phyloP scores from a whole-genome alignment of 2,329 filamentous ascomycete species.

The Colletotrichum incanum region DNA sequence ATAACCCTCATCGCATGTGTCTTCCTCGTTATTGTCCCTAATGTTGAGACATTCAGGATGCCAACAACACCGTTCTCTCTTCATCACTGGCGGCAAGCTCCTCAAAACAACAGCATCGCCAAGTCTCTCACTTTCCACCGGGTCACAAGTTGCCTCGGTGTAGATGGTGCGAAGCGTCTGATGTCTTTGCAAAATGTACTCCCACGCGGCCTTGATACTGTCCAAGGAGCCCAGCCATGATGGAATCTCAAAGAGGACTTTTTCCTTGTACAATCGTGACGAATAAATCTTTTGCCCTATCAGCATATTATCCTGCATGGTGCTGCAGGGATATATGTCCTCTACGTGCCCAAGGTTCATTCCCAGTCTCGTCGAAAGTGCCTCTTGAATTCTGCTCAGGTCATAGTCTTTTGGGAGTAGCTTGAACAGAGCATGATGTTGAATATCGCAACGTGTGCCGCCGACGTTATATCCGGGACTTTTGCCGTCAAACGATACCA shows the following conservation, averaged over 20 bases:
- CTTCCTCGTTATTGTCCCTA: too few relatives aligned
- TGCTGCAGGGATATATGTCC: slow-evolving; percentile 55
- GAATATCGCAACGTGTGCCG: too few relatives aligned
- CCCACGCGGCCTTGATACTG: slow-evolving; percentile 30
- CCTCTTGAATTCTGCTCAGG: too few relatives aligned
- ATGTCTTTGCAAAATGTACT: slow-evolving; percentile 34
- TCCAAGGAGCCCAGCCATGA: background rate
- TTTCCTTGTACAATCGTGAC: slow-evolving; percentile 48
- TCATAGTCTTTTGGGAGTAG: too few relatives aligned
- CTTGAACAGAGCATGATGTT: too few relatives aligned
- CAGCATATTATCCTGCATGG: slow-evolving; percentile 56
- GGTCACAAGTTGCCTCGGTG: slow-evolving; percentile 22
- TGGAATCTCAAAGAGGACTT: slow-evolving; percentile 14
- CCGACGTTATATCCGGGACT: too few relatives aligned
- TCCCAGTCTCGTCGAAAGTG: too few relatives aligned
- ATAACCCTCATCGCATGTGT: too few relatives aligned
- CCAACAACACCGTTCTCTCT: too few relatives aligned
- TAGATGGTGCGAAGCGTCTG: slow-evolving; percentile 39
- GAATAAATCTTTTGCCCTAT: slow-evolving; percentile 49
- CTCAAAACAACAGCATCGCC: slow-evolving; percentile 37
- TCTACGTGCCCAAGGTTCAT: too few relatives aligned
- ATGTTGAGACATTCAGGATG: too few relatives aligned
- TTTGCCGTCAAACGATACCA: too few relatives aligned
- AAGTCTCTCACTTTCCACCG: background rate
- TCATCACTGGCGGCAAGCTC: slow-evolving; percentile 3